phyloP scores from a whole-genome alignment of 2,329 filamentous ascomycete species.

The Periconia sp. region DNA sequence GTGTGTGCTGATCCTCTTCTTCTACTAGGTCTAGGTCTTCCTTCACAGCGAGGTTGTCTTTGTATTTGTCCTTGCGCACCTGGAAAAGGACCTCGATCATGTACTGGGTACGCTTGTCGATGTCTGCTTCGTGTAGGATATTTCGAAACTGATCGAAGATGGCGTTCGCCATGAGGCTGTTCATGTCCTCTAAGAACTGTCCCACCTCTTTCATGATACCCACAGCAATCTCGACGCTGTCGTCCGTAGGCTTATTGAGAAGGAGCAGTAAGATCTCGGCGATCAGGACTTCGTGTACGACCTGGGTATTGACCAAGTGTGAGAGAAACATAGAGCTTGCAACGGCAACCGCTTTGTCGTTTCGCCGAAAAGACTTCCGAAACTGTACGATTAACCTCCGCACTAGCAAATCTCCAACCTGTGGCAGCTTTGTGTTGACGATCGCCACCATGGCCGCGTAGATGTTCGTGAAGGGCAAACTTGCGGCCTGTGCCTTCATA shows the following conservation, averaged over 20 bases:
- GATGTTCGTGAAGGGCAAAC: constrained; percentile 93
- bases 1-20: constrained; percentile 97
- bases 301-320: constrained; percentile 94
- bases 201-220: constrained; percentile 92
- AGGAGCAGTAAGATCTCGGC: constrained; percentile 92
- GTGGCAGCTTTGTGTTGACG: constrained; percentile 95
- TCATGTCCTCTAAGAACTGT: constrained; percentile 95
- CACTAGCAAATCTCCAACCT: constrained; percentile 89
- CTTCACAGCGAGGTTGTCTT: constrained; percentile 87
- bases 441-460: constrained; percentile 96
- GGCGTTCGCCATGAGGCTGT: constrained; percentile 80
- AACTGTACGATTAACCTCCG: constrained; percentile 89
- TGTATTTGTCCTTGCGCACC: constrained; percentile 94
- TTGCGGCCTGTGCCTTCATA: constrained; percentile 97
- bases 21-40: constrained; percentile 95
- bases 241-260: constrained; percentile 93
- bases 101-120: constrained; percentile 98
- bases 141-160: constrained; percentile 96
- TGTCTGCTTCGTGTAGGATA: constrained; percentile 94
- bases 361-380: constrained; percentile 91
- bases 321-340: constrained; percentile 94
- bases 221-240: constrained; percentile 97
- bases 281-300: constrained; percentile 90
- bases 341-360: constrained; percentile 95
- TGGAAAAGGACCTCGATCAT: constrained; percentile 99